phyloP scores from a whole-genome alignment of 441 rosid species.

The Macaranga tanarius region DNA sequence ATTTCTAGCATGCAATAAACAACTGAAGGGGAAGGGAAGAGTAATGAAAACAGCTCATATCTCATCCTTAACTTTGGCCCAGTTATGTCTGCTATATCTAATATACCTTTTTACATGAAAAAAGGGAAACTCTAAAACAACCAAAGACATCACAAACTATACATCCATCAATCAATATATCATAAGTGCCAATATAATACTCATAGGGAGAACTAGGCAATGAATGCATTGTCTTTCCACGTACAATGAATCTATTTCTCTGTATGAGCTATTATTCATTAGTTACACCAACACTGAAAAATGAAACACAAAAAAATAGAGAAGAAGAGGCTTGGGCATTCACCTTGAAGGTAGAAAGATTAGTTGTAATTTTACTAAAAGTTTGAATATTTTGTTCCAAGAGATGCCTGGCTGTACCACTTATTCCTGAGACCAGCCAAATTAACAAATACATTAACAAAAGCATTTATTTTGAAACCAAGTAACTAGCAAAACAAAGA shows the following conservation, averaged over 20 bases:
- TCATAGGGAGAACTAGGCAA: not conserved
- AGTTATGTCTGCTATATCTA: too few relatives aligned
- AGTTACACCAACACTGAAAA: conserved; percentile 6
- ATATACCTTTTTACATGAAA: too few relatives aligned
- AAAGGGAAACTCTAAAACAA: too few relatives aligned
- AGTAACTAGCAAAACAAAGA: not conserved
- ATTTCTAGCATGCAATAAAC: too few relatives aligned
- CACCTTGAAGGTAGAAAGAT: conserved; percentile 74
- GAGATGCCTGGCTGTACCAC: conserved; percentile 53
- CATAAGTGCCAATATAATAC: not conserved
- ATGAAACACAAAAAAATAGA: not conserved
- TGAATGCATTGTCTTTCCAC: not conserved
- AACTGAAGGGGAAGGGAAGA: too few relatives aligned
- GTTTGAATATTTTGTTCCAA: conserved; percentile 76
- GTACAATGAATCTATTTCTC: not conserved
- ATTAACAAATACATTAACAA: conserved; percentile 21
- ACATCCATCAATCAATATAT: too few relatives aligned
- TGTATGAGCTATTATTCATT: conserved; percentile 1
- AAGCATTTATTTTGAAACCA: conserved; percentile 6
- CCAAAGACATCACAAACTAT: too few relatives aligned
- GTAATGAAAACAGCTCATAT: too few relatives aligned
- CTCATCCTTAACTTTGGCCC: too few relatives aligned
- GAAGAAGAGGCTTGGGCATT: conserved; percentile 9
- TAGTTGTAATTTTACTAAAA: conserved; percentile 67
- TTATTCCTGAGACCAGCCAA: conserved; percentile 52